Evolutionary conservation across 2,329 filamentous ascomycete genomes (phyloP).

Genomic region (Teratosphaeria epicoccoides): DNA sequence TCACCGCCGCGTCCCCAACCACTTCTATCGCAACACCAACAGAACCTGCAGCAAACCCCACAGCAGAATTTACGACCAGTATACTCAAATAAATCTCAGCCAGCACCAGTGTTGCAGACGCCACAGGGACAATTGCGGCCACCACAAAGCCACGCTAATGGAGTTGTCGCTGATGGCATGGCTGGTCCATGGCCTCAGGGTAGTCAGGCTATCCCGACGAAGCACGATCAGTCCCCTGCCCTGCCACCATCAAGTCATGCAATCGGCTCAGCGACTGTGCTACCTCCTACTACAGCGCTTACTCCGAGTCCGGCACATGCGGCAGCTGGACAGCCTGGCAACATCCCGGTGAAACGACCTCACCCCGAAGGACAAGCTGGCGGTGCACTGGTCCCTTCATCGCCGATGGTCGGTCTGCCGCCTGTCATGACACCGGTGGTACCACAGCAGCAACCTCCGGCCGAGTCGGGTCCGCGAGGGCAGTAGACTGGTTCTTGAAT

Average conservation of each 20-base stretch:
- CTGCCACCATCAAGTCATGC: neutral
- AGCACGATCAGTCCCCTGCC: constrained; percentile 16
- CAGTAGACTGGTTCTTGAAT: neutral
- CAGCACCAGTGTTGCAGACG: constrained; percentile 2
- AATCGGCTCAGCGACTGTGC: neutral
- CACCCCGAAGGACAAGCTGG: neutral
- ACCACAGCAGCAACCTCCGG: neutral
- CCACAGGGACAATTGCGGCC: constrained; percentile 11
- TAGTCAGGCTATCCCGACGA: constrained; percentile 21
- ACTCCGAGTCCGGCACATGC: constrained; percentile 3
- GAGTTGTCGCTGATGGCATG: constrained; percentile 24
- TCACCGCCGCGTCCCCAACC: constrained; percentile 13
- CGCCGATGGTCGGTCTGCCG: neutral
- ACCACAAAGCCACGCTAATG: constrained; percentile 6
- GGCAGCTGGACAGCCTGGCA: neutral
- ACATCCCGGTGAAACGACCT: constrained; percentile 2
- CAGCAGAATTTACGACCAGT: constrained; percentile 8
- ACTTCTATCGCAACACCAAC: constrained; percentile 2
- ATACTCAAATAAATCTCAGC: constrained; percentile 7
- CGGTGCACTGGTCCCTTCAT: neutral
- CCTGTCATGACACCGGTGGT: neutral
- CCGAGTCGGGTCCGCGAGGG: neutral
- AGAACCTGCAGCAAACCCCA: constrained; percentile 3
- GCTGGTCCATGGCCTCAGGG: constrained; percentile 23
- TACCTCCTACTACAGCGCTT: constrained; percentile 1